Conservation (phyloP, 139 green algal genomes). For the Gonium pectorale region DNA sequence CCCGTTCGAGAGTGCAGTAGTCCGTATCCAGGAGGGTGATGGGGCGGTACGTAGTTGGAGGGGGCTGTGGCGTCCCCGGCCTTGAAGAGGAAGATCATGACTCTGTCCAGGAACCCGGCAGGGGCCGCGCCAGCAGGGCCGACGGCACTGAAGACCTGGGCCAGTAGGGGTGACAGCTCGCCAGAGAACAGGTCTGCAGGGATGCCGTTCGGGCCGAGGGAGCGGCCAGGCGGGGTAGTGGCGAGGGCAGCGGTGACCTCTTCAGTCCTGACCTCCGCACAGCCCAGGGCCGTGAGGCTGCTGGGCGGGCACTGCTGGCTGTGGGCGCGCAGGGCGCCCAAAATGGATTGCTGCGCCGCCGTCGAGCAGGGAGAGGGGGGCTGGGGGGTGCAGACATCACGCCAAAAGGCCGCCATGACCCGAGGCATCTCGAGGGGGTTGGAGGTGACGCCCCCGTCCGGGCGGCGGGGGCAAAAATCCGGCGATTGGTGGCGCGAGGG, state of each 20-base stretch:
- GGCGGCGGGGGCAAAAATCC: background rate
- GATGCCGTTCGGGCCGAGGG: slow-evolving; percentile 23
- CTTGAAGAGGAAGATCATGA: slow-evolving; percentile 49
- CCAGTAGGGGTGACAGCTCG: background rate
- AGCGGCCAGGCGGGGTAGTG: background rate
- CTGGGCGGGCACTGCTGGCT: background rate
- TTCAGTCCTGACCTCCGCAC: background rate
- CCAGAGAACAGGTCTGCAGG: background rate
- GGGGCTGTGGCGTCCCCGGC: background rate
- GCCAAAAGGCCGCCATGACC: background rate
- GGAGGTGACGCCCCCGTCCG: background rate
- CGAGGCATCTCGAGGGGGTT: background rate
- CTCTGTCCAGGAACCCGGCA: slow-evolving; percentile 35
- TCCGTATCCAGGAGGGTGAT: slow-evolving; percentile 57
- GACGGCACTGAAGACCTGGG: background rate
- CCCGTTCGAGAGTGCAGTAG: slow-evolving; percentile 42
- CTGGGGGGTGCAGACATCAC: background rate
- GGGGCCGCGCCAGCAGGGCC: background rate
- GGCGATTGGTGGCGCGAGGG: background rate
- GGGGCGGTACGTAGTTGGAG: slow-evolving; percentile 50
- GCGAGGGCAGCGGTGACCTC: background rate
- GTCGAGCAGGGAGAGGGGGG: background rate
- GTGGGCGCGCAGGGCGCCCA: background rate
- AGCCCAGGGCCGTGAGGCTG: background rate
- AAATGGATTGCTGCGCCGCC: background rate